Conservation (phyloP, 352 stramenopile genomes). For the Phytophthora megakarya region DNA sequence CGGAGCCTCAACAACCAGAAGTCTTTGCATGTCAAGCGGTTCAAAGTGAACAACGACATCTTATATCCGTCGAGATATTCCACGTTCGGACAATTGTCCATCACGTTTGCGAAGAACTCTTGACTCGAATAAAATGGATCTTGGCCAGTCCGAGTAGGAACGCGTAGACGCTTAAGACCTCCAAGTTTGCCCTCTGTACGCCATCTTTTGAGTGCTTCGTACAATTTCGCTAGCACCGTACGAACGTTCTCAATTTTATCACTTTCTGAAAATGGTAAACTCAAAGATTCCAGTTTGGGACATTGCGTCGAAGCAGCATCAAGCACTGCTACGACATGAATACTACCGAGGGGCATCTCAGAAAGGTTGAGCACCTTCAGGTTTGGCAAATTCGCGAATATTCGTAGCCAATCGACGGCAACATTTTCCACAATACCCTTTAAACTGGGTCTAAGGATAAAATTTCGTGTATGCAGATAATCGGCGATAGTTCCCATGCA, state of each 20-base stretch:
- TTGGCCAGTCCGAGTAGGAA: constrained; percentile 9
- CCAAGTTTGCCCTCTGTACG: constrained; percentile 5
- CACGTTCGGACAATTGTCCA: constrained; percentile 20
- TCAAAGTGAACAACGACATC: constrained; percentile 20
- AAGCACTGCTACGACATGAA: constrained; percentile 12
- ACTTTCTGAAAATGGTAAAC: constrained; percentile 10
- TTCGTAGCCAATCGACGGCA: constrained; percentile 14
- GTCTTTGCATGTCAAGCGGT: constrained; percentile 25
- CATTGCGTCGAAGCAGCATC: constrained; percentile 18
- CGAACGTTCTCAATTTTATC: neutral
- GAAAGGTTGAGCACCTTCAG: constrained; percentile 25
- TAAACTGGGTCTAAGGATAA: neutral
- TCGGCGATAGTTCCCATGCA: neutral
- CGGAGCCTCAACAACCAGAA: constrained; percentile 16
- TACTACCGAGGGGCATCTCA: constrained; percentile 13
- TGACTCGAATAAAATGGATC: constrained; percentile 1
- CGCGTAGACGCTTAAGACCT: constrained; percentile 27
- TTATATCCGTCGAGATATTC: constrained; percentile 38
- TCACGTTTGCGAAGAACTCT: constrained; percentile 34
- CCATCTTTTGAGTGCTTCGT: constrained; percentile 26
- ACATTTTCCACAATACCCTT: constrained; percentile 3
- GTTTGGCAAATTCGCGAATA: constrained; percentile 11
- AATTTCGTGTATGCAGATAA: neutral
- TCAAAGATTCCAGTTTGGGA: neutral
- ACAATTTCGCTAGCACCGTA: constrained; percentile 20